These are phyloP conservation scores for Xylaria digitata DNA, from an alignment of 2,329 filamentous ascomycete genomes.

Conservation along the genomic window DNA sequence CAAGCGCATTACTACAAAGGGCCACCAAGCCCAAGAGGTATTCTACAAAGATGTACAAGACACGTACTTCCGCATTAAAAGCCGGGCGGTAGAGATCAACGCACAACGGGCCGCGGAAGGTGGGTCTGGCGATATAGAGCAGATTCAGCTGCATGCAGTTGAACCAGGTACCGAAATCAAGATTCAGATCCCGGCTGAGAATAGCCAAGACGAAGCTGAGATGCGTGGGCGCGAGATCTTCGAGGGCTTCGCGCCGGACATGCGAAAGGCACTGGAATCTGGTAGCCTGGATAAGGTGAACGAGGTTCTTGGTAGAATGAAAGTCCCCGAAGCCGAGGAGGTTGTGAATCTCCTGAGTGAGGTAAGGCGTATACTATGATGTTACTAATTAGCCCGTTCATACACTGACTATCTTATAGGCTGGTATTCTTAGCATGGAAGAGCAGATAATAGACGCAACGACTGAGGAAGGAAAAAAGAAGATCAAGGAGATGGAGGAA, in stretches of 20 bases:
- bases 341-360: constrained; percentile 83
- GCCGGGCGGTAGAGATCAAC: constrained; percentile 77
- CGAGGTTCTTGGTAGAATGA: constrained; percentile 88
- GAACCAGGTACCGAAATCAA: constrained; percentile 93
- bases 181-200: constrained; percentile 80
- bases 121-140: constrained; percentile 76
- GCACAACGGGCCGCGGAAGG: constrained; percentile 63
- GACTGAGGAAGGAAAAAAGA: constrained; percentile 83
- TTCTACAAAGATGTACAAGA: constrained; percentile 93
- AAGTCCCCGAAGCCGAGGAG: constrained; percentile 86
- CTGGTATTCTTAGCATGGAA: constrained; percentile 89
- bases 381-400: not conserved
- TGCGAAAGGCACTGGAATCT: constrained; percentile 86
- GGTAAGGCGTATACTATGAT: constrained; percentile 55
- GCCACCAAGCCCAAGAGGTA: constrained; percentile 88
- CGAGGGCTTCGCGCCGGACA: constrained; percentile 82
- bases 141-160: constrained; percentile 97
- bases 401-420: constrained; percentile 57
- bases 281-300: constrained; percentile 91
- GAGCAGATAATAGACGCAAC: constrained; percentile 96
- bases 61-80: constrained; percentile 85
- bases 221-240: constrained; percentile 79
- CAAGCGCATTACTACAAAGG: constrained; percentile 89
- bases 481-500: constrained; percentile 79
- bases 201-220: constrained; percentile 73